Conservation (phyloP, 108 stramenopile species). For the Phaeodactylum tricornutum region DNA sequence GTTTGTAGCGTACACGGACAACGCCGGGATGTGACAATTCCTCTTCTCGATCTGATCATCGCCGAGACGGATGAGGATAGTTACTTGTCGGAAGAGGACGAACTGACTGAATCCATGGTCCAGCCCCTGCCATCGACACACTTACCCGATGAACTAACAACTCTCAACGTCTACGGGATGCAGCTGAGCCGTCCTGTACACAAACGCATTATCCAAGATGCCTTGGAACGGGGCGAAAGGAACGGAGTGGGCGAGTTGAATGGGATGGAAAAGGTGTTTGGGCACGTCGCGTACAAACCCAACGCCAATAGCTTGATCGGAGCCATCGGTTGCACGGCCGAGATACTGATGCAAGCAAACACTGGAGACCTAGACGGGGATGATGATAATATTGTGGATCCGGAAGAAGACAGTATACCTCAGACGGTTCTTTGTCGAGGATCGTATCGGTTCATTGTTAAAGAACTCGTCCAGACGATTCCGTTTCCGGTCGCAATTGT, state of each 20-base stretch:
- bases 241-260: not conserved
- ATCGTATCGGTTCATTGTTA: conserved; percentile 63
- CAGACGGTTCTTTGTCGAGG: conserved; percentile 49
- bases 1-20: too few species aligned
- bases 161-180: conserved; percentile 56
- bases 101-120: conserved; percentile 3
- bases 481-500: conserved; percentile 73
- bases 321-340: conserved; percentile 66
- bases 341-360: conserved; percentile 44
- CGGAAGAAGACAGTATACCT: not conserved
- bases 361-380: conserved; percentile 6
- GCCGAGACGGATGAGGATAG: not conserved
- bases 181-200: conserved; percentile 43
- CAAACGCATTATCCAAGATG: conserved; percentile 53
- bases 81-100: not conserved
- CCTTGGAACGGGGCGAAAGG: conserved; percentile 18
- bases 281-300: conserved; percentile 49
- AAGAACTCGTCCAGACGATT: conserved; percentile 49
- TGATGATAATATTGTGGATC: not conserved
- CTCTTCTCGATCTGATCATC: conserved; percentile 1
- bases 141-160: conserved; percentile 59
- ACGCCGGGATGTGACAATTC: not conserved
- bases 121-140: conserved; percentile 64
- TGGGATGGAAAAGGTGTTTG: conserved; percentile 24
- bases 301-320: conserved; percentile 35